These are phyloP conservation scores for Botrytis cinerea DNA, from an alignment of 2,329 filamentous ascomycete genomes.

Conservation along the genomic window DNA sequence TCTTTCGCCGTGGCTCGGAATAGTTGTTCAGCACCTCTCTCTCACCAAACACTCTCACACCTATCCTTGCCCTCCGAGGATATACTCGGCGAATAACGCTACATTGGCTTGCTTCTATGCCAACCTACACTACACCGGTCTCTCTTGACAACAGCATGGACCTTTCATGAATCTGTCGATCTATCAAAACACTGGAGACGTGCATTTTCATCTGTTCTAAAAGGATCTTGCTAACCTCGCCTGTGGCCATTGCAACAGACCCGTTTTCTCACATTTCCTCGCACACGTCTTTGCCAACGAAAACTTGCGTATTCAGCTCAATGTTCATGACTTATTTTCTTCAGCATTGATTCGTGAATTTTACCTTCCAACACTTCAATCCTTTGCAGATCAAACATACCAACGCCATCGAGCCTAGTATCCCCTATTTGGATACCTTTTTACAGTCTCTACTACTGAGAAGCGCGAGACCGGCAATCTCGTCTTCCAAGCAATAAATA, in stretches of 20 bases:
- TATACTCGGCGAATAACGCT: slow-evolving; percentile 30
- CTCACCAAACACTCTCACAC: slow-evolving; percentile 11
- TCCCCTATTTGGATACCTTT: slow-evolving; percentile 14
- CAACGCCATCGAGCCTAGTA: background rate
- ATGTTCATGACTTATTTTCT: slow-evolving; percentile 7
- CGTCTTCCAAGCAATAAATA: slow-evolving; percentile 27
- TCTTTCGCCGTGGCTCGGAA: background rate
- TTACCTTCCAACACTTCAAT: slow-evolving; percentile 3
- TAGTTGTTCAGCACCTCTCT: background rate
- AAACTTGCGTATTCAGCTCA: slow-evolving; percentile 14
- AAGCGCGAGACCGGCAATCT: slow-evolving; percentile 22
- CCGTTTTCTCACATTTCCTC: slow-evolving; percentile 34
- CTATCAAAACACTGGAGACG: slow-evolving; percentile 32
- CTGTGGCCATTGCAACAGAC: slow-evolving; percentile 32
- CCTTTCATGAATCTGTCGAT: slow-evolving; percentile 27
- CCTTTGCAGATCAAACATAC: slow-evolving; percentile 13
- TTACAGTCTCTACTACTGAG: slow-evolving; percentile 16
- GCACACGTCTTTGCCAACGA: slow-evolving; percentile 14
- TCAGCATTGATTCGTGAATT: slow-evolving; percentile 7
- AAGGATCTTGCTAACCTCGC: slow-evolving; percentile 35
- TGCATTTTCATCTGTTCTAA: slow-evolving; percentile 30
- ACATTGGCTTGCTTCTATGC: slow-evolving; percentile 9
- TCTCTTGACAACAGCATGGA: slow-evolving; percentile 27
- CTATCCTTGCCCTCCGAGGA: slow-evolving; percentile 22
- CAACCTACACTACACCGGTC: slow-evolving; percentile 17